A percentile compares a stretch with the other conserved stretches of the same genome.
Conservation (phyloP, 2,329 filamentous ascomycete species). For the Corniculantispora saksenae region DNA sequence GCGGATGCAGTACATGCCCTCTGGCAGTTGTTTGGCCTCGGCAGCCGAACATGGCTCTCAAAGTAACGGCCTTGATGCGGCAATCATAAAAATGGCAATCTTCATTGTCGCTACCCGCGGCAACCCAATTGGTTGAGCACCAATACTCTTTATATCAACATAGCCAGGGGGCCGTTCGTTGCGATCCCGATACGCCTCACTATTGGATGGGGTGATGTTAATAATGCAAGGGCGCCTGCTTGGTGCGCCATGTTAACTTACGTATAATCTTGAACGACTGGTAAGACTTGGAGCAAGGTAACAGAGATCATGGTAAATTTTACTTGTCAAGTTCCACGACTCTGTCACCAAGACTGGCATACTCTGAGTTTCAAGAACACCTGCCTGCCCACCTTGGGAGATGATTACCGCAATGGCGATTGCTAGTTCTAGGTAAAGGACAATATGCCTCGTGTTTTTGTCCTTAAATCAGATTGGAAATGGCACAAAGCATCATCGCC, state of each 20-base stretch:
- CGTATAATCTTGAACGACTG: slow-evolving; percentile 15
- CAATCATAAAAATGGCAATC: slow-evolving; percentile 23
- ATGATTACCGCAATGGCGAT: slow-evolving; percentile 24
- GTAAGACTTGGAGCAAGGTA: slow-evolving; percentile 23
- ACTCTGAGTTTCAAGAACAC: slow-evolving; percentile 23
- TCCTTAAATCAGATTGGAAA: slow-evolving; percentile 22
- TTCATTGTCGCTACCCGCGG: slow-evolving; percentile 18
- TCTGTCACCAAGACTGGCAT: slow-evolving; percentile 24
- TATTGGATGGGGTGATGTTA: slow-evolving; percentile 24
- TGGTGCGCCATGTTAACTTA: neutral
- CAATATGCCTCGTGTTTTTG: slow-evolving; percentile 22
- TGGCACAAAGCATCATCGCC: slow-evolving; percentile 22
- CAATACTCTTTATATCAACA: slow-evolving; percentile 22
- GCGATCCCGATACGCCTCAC: slow-evolving; percentile 25
- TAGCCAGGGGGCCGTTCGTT: slow-evolving; percentile 20
- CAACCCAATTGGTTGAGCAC: slow-evolving; percentile 22
- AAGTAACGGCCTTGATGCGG: slow-evolving; percentile 23
- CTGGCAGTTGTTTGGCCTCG: slow-evolving; percentile 21
- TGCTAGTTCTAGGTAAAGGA: slow-evolving; percentile 24
- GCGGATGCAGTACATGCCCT: slow-evolving; percentile 23
- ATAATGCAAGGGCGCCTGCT: slow-evolving; percentile 24
- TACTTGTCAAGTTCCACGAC: slow-evolving; percentile 25
- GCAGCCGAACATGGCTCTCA: slow-evolving; percentile 25
- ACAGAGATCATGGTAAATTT: slow-evolving; percentile 24
- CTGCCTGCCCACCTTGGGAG: slow-evolving; percentile 21